These are phyloP conservation scores for Tetrahymena borealis DNA, from an alignment of 73 alveolate species.

Conservation along the genomic window DNA sequence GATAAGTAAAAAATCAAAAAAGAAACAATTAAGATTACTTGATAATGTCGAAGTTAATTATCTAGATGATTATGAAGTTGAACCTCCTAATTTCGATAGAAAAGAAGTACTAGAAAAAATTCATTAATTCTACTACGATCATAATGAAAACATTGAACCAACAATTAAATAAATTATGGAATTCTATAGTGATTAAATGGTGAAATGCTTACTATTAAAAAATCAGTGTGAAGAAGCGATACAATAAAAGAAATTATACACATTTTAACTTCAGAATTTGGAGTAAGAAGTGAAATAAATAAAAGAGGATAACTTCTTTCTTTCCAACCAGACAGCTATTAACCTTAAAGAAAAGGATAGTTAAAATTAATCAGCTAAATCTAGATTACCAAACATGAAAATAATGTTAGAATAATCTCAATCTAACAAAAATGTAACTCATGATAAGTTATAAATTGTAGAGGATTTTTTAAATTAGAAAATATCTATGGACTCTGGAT, in stretches of 20 bases:
- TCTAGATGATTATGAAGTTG: background rate
- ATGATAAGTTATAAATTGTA: background rate
- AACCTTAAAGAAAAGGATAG: too few species aligned
- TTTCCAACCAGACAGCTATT: background rate
- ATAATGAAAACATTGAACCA: background rate
- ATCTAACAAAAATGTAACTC: background rate
- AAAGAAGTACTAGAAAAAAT: background rate
- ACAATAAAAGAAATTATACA: background rate
- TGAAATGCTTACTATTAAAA: background rate
- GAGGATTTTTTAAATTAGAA: background rate
- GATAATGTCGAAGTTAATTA: background rate
- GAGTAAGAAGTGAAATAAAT: background rate
- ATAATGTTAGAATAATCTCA: background rate
- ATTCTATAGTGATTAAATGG: background rate
- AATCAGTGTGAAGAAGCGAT: background rate
- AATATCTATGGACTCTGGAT: background rate
- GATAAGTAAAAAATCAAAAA: background rate
- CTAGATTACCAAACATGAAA: background rate
- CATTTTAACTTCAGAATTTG: background rate
- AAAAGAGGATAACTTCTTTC: background rate
- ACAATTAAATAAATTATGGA: background rate
- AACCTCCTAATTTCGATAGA: background rate
- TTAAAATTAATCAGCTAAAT: background rate
- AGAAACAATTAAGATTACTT: background rate
- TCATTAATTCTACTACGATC: background rate